These are phyloP conservation scores for Zizania palustris DNA, from an alignment of 202 grass and related monocot genomes.

Conservation along the genomic window DNA sequence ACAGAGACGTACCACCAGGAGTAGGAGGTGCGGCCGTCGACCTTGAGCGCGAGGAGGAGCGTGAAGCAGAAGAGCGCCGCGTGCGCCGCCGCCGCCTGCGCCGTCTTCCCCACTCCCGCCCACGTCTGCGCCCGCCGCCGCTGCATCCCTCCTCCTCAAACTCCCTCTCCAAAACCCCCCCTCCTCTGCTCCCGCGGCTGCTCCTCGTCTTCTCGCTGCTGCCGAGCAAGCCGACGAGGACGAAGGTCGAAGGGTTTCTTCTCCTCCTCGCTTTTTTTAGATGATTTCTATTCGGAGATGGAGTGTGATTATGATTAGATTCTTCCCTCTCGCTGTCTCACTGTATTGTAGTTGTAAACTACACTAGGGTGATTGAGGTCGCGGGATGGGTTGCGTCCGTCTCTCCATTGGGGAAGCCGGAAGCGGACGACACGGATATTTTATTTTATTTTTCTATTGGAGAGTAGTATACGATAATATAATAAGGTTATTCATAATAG, in stretches of 20 bases:
- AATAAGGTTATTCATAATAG: too few species aligned
- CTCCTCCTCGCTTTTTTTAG: not conserved
- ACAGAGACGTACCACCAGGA: constrained; percentile 79
- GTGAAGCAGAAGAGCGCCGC: constrained; percentile 89
- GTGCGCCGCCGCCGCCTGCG: constrained; percentile 75
- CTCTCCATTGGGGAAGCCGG: too few species aligned
- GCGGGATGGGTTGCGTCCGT: too few species aligned
- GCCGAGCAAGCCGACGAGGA: not conserved
- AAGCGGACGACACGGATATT: too few species aligned
- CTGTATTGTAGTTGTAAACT: too few species aligned
- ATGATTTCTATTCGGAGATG: not conserved
- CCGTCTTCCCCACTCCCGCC: constrained; percentile 81
- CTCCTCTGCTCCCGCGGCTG: not conserved
- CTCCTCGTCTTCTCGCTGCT: not conserved
- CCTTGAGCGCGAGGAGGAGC: constrained; percentile 64
- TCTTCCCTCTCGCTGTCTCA: too few species aligned
- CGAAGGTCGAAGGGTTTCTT: constrained; percentile 22
- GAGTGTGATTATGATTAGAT: constrained; percentile 14
- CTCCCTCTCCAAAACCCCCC: not conserved
- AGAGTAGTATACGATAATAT: too few species aligned
- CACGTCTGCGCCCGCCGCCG: constrained; percentile 76
- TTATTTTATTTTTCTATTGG: too few species aligned
- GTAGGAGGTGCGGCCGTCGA: constrained; percentile 62
- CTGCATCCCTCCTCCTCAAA: constrained; percentile 42
- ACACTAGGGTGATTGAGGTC: too few species aligned